Evolutionary conservation across 2,329 filamentous ascomycete genomes (phyloP).

Genomic region (Fusarium marasasianum): DNA sequence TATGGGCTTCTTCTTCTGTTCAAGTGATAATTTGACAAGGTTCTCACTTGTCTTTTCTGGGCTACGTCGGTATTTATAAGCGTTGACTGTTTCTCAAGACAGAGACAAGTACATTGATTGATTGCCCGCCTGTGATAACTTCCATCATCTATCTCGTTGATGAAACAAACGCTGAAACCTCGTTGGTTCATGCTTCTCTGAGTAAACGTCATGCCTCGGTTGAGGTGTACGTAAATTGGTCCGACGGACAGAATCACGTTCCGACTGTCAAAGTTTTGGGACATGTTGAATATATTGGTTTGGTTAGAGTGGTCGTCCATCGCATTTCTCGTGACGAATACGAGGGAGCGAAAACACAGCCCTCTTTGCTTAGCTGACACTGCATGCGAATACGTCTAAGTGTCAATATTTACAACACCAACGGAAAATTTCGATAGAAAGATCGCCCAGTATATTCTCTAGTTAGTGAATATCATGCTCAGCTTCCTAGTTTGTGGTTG

Average conservation of each 20-base stretch:
- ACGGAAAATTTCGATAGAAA: not conserved
- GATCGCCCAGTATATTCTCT: not conserved
- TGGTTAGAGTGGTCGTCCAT: not conserved
- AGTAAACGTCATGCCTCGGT: constrained; percentile 14
- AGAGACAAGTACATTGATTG: too few species aligned
- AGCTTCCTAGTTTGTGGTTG: not conserved
- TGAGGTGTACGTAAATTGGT: not conserved
- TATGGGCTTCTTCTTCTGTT: constrained; percentile 7
- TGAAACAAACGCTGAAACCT: constrained; percentile 25
- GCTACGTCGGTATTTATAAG: not conserved
- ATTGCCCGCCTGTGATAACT: not conserved
- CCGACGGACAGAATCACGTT: constrained; percentile 6
- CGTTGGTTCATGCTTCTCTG: constrained; percentile 1
- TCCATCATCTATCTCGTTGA: not conserved
- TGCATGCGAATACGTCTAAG: not conserved
- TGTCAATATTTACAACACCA: not conserved
- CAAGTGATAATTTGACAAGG: not conserved
- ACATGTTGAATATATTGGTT: not conserved
- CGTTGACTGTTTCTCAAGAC: not conserved
- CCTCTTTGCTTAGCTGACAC: not conserved
- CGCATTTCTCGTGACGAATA: constrained; percentile 12
- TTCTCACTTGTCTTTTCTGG: not conserved
- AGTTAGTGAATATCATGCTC: not conserved
- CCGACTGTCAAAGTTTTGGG: not conserved
- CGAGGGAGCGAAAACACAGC: constrained; percentile 2